A percentile compares a stretch with the other conserved stretches of the same genome.
These are phyloP conservation scores for Saccharomycopsis vini DNA, from an alignment of 805 yeast species.

Conservation along the genomic window DNA sequence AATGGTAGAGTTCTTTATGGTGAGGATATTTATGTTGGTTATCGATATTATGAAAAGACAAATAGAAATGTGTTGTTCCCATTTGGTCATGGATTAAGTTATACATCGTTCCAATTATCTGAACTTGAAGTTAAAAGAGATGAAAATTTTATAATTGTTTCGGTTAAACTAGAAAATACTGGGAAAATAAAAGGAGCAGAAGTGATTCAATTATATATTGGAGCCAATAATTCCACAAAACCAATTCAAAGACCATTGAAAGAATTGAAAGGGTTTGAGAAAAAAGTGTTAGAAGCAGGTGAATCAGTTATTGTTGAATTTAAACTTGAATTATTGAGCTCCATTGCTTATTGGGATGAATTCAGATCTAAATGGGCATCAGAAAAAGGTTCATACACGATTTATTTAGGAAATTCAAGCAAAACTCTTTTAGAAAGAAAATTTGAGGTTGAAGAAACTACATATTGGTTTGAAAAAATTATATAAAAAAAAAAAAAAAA, in stretches of 20 bases:
- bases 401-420: conserved; percentile 40
- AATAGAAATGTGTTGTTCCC: conserved; percentile 49
- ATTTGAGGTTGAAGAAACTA: too few species aligned
- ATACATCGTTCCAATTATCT: conserved; percentile 22
- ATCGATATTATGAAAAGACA: conserved; percentile 48
- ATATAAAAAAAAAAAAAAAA: too few species aligned
- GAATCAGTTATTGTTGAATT: conserved; percentile 32
- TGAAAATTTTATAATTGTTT: conserved; percentile 42
- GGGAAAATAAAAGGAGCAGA: conserved; percentile 39
- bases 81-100: conserved; percentile 26
- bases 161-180: conserved; percentile 36
- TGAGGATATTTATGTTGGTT: conserved; percentile 36
- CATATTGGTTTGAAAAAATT: too few species aligned
- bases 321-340: conserved; percentile 41
- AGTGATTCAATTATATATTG: conserved; percentile 46
- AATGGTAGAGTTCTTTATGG: conserved; percentile 25
- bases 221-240: conserved; percentile 27
- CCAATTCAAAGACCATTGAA: conserved; percentile 37
- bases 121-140: conserved; percentile 24
- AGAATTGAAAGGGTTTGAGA: conserved; percentile 49
- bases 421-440: too few species aligned
- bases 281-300: conserved; percentile 38
- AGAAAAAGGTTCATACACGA: conserved; percentile 44
- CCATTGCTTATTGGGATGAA: conserved; percentile 49
- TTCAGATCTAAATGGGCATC: conserved; percentile 49